Evolutionary conservation across 1,284 basidiomycete species (phyloP).

Genomic region (Cryptococcus sp.): DNA sequence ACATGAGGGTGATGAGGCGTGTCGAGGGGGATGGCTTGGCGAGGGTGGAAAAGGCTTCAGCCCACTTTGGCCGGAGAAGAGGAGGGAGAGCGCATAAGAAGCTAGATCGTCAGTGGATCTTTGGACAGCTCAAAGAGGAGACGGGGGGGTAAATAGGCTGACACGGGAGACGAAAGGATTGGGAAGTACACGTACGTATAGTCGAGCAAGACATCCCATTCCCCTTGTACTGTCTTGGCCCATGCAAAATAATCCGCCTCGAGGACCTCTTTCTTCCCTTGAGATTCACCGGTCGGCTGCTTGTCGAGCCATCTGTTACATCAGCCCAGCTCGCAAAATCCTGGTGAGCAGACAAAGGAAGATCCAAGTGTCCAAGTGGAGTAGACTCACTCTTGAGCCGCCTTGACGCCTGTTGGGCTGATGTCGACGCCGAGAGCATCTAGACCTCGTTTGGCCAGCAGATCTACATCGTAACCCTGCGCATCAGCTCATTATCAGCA

Average conservation of each 20-base stretch:
- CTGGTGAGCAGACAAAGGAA: not conserved
- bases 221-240: constrained; percentile 37
- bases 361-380: not conserved
- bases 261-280: constrained; percentile 42
- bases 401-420: constrained; percentile 54
- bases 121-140: not conserved
- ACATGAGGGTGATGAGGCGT: constrained; percentile 56
- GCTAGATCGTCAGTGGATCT: constrained; percentile 39
- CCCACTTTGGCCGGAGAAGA: constrained; percentile 55
- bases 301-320: constrained; percentile 21
- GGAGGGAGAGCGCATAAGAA: constrained; percentile 69
- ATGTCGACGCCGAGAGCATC: constrained; percentile 56
- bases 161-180: not conserved
- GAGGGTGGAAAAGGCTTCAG: constrained; percentile 54
- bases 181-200: constrained; percentile 59
- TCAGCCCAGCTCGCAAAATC: not conserved
- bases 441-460: constrained; percentile 53
- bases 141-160: not conserved
- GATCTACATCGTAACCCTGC: constrained; percentile 64
- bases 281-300: constrained; percentile 7
- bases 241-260: constrained; percentile 56
- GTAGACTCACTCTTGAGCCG: constrained; percentile 51
- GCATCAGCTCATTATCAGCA: not conserved
- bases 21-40: constrained; percentile 55
- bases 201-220: constrained; percentile 60